These are phyloP conservation scores for Podila horticola DNA, from an alignment of 192 early-diverging fungal species.

Conservation along the genomic window DNA sequence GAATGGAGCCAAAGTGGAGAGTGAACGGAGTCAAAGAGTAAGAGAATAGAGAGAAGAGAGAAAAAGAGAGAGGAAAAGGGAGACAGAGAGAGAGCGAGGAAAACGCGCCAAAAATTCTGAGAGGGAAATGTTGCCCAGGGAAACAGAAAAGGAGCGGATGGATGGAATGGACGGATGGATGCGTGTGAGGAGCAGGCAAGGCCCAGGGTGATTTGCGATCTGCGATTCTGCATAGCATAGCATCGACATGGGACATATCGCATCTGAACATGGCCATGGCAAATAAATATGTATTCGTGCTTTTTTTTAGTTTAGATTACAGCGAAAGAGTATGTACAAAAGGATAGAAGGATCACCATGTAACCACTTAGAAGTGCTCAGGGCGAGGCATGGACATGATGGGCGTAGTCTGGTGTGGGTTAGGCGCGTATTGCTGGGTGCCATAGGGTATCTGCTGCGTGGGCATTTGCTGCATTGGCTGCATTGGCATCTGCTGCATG, in stretches of 20 bases:
- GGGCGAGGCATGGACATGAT: constrained; percentile 48
- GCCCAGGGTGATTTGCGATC: too few species aligned
- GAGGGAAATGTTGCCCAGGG: too few species aligned
- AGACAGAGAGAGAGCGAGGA: not conserved
- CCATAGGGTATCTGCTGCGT: constrained; percentile 39
- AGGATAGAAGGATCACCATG: too few species aligned
- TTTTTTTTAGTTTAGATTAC: not conserved
- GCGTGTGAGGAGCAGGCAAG: too few species aligned
- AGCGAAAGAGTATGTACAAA: not conserved
- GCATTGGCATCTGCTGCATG: not conserved
- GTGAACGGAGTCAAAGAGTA: constrained; percentile 4
- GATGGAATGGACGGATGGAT: not conserved
- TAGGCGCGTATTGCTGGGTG: constrained; percentile 6
- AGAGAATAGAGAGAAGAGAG: too few species aligned
- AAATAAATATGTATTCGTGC: too few species aligned
- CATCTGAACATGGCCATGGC: too few species aligned
- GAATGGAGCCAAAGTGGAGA: not conserved
- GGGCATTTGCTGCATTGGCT: constrained; percentile 1
- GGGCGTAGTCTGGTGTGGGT: constrained; percentile 4
- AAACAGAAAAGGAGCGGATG: not conserved
- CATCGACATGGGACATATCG: too few species aligned
- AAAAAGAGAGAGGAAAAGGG: not conserved
- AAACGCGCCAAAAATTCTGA: not conserved
- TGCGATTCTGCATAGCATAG: too few species aligned
- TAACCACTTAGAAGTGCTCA: constrained; percentile 22